Base-by-base conservation (phyloP, 441 rosid species). In the Gossypium armourianum region DNA sequence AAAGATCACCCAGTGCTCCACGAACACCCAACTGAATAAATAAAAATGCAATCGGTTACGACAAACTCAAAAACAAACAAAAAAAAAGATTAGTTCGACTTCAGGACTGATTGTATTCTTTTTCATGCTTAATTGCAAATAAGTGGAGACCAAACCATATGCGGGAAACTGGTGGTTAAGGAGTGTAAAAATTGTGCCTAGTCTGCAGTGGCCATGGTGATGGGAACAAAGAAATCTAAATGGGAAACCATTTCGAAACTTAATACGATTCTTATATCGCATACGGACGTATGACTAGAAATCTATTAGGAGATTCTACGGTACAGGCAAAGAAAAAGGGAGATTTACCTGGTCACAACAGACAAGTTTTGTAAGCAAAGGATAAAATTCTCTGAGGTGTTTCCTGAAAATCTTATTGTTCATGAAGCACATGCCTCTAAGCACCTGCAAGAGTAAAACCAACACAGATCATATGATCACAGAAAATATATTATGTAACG, bases 401-500 rank as follows among this genome's bases (percentile, higher is more conserved):
- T 89, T 85, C 83, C 83, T 84, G 83, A 92, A 95, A 70, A 95
- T 90, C 80, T 83, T 80, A 76, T 76, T 86, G 85, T 87, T 87
- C 98, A 95, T 92, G 63, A 70, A 89, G 83, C 91, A 92, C 99
- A 95, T 95, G 81, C 96, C 91, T 81, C 84, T 88, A 58, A 95
- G 89, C 78, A 92, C 99, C 99, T 95, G 86, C 74, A 80, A 85
- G 29, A 70, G 74, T 26, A 67, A 52, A 81, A 61, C 16, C 0
- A 71, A 36, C 60, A 13, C 19, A 17, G 9, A 36, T 69, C 55
- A 49, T 19, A 66, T 26, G 16, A 69, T 2, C 17, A 9, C 28
- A 6, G 24, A 20, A 43, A 21, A 54, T 21, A 70, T 29, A 62
- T 16, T 4, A 36, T 2, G 21, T 61, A 36, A 36, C 43, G 13